These are phyloP conservation scores for Vanilla planifolia DNA, from an alignment of 106 monocot species.

Conservation along the genomic window DNA sequence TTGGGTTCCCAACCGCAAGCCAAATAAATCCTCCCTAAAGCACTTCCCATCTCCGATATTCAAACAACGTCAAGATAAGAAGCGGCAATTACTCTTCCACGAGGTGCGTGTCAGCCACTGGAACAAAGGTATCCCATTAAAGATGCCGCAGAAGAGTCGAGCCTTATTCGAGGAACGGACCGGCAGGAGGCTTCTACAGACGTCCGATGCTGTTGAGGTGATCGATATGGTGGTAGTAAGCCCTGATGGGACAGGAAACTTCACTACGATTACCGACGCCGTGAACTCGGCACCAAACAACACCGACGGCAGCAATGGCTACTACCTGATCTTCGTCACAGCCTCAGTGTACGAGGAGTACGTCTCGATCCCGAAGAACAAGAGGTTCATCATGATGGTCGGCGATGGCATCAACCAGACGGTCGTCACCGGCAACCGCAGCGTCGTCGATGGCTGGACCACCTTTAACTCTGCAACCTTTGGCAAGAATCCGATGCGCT, in stretches of 20 bases:
- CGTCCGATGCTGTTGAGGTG: constrained; percentile 15
- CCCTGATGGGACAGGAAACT: constrained; percentile 45
- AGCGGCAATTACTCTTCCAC: constrained; percentile 29
- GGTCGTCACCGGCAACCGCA: constrained; percentile 44
- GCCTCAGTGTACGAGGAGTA: constrained; percentile 54
- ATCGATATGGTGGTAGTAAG: constrained; percentile 34
- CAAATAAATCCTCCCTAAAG: not conserved
- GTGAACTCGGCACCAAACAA: constrained; percentile 36
- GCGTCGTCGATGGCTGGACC: constrained; percentile 40
- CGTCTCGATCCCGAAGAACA: constrained; percentile 34
- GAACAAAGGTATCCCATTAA: constrained; percentile 23
- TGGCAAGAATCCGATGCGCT: constrained; percentile 9
- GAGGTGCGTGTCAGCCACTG: too few relatives aligned
- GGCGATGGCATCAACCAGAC: constrained; percentile 65
- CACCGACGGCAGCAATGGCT: constrained; percentile 23
- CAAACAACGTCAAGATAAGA: too few relatives aligned
- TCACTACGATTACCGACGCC: constrained; percentile 34
- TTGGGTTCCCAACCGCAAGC: constrained; percentile 23
- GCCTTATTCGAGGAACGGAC: constrained; percentile 26
- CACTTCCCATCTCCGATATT: not conserved
- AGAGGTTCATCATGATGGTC: constrained; percentile 54
- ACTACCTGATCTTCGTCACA: constrained; percentile 40
- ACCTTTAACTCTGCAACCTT: constrained; percentile 47
- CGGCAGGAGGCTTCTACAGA: constrained; percentile 30
- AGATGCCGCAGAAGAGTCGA: constrained; percentile 13